These are phyloP conservation scores for Hymenoscyphus repandus DNA, from an alignment of 2,329 filamentous ascomycete species.

Conservation along the genomic window DNA sequence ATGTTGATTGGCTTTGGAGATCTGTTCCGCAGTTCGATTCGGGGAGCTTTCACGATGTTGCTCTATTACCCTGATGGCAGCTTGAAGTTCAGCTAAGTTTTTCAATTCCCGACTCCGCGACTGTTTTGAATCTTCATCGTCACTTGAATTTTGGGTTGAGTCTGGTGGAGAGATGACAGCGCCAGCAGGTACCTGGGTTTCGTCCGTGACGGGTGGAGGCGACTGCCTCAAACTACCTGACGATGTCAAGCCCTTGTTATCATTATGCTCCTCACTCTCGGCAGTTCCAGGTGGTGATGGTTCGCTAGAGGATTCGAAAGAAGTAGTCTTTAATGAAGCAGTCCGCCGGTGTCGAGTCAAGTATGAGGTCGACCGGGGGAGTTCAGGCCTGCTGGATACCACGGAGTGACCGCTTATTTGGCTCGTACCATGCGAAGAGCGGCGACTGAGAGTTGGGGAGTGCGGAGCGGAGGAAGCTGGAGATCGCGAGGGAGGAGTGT, in stretches of 20 bases:
- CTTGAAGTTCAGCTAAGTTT: conserved; percentile 59
- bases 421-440: conserved; percentile 49
- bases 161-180: conserved; percentile 90
- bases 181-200: conserved; percentile 68
- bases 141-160: conserved; percentile 73
- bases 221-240: conserved; percentile 71
- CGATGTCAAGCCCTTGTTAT: conserved; percentile 28
- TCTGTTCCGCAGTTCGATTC: conserved; percentile 27
- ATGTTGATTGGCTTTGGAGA: conserved; percentile 22
- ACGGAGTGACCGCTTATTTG: conserved; percentile 26
- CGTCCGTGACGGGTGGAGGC: conserved; percentile 73
- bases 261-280: conserved; percentile 26
- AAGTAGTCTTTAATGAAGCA: conserved; percentile 38
- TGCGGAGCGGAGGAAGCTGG: conserved; percentile 53
- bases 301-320: conserved; percentile 28
- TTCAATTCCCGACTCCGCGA: conserved; percentile 24
- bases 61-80: conserved; percentile 76
- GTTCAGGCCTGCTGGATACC: conserved; percentile 39
- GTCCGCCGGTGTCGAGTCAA: conserved; percentile 59
- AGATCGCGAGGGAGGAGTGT: conserved; percentile 71
- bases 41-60: conserved; percentile 57
- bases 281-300: conserved; percentile 25
- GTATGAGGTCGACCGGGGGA: conserved; percentile 63
- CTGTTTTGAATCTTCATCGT: conserved; percentile 62
- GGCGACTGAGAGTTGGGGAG: conserved; percentile 53